A percentile compares a stretch with the other conserved stretches of the same genome.
Evolutionary conservation across 1,284 basidiomycete species (phyloP).

Genomic region (Irpex sp.): DNA sequence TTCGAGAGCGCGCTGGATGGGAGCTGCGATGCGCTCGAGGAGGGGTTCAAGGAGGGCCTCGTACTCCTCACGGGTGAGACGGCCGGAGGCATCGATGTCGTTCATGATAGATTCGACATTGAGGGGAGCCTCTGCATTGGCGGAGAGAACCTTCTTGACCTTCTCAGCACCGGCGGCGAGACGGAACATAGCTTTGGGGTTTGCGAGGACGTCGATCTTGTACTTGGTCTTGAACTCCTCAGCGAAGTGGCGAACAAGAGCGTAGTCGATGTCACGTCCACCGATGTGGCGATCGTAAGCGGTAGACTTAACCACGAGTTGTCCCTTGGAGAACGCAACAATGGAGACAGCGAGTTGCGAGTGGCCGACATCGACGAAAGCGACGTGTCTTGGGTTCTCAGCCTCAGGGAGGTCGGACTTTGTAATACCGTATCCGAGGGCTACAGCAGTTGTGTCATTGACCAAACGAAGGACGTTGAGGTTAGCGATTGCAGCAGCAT

Average conservation of each 20-base stretch:
- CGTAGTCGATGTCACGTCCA: conserved; percentile 90
- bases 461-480: conserved; percentile 90
- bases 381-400: conserved; percentile 81
- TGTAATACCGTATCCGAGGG: conserved; percentile 95
- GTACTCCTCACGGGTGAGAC: conserved; percentile 56
- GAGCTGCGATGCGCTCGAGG: conserved; percentile 50
- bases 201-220: conserved; percentile 90
- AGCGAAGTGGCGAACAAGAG: conserved; percentile 84
- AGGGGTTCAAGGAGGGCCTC: conserved; percentile 54
- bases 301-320: conserved; percentile 79
- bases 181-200: conserved; percentile 90
- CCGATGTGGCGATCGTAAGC: conserved; percentile 91
- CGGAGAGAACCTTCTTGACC: conserved; percentile 74
- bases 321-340: conserved; percentile 90
- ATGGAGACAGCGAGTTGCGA: conserved; percentile 83
- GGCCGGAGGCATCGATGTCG: conserved; percentile 73
- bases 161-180: conserved; percentile 76
- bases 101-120: conserved; percentile 94
- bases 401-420: conserved; percentile 88
- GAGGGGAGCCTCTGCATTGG: conserved; percentile 83
- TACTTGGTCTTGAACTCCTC: conserved; percentile 90
- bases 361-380: conserved; percentile 92
- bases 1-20: conserved; percentile 53
- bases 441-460: conserved; percentile 91
- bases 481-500: conserved; percentile 84